phyloP scores from a whole-genome alignment of 257 asterid genomes.

The Przewalskia tangutica region DNA sequence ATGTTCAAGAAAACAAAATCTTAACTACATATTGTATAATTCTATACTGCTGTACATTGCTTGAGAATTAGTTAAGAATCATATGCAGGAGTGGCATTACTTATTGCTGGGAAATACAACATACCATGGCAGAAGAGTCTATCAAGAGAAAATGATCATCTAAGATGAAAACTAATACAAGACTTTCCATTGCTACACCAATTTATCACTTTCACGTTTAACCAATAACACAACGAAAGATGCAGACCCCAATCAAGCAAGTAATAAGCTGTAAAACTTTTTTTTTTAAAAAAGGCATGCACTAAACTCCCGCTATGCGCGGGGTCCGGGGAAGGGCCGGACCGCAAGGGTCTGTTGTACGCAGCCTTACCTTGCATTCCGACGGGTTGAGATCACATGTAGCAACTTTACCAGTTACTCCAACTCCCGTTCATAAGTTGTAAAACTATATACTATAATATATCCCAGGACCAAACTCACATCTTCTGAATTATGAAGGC shows the following conservation, averaged over 20 bases:
- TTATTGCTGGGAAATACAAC: neutral
- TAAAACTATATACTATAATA: neutral
- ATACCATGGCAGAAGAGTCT: neutral
- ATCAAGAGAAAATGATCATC: neutral
- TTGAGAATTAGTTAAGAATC: neutral
- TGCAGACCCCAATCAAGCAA: neutral
- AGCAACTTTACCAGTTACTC: too few relatives aligned
- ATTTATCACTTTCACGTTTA: neutral
- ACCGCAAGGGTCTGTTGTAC: too few relatives aligned
- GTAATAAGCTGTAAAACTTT: neutral
- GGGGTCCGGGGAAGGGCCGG: too few relatives aligned
- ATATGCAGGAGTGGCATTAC: neutral
- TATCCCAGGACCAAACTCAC: neutral
- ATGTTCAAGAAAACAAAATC: neutral
- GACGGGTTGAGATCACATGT: too few relatives aligned
- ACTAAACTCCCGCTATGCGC: too few relatives aligned
- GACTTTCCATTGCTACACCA: constrained; percentile 2
- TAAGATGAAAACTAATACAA: neutral
- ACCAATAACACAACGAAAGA: neutral
- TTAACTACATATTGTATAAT: neutral
- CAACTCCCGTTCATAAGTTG: neutral
- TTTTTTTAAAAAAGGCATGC: too few relatives aligned
- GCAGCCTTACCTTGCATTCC: too few relatives aligned
- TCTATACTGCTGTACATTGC: neutral
- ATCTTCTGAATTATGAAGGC: neutral